Percentiles rank a stretch among this genome's conserved stretches.
Evolutionary conservation across 306 rosid species (phyloP).

Genomic region (Hippophae gyantsensis): DNA sequence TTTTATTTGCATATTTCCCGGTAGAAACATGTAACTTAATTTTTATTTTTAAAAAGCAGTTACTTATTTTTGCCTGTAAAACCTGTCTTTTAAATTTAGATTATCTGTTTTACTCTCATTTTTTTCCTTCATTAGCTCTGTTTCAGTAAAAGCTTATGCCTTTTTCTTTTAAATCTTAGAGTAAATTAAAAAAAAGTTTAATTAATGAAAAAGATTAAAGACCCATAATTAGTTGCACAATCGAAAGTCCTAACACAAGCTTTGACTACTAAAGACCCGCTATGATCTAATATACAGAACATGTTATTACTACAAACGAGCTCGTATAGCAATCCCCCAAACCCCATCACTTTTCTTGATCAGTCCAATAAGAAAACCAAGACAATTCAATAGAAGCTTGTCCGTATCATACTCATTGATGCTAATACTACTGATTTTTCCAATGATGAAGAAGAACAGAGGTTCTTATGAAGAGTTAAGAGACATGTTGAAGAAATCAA

Average conservation of each 20-base stretch:
- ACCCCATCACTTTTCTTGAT: neutral
- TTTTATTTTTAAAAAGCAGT: too few species aligned
- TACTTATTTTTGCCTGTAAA: too few species aligned
- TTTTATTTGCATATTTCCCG: too few species aligned
- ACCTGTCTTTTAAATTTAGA: too few species aligned
- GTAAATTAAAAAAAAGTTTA: too few species aligned
- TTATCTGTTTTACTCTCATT: too few species aligned
- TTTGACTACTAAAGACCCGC: neutral
- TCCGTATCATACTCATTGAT: slow-evolving; percentile 61
- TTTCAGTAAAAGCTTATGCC: too few species aligned
- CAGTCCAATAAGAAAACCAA: neutral
- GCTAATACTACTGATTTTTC: slow-evolving; percentile 70
- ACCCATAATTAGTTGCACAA: neutral
- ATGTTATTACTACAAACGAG: slow-evolving; percentile 8
- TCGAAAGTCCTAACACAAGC: neutral
- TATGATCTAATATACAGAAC: slow-evolving; percentile 20
- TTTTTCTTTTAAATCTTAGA: too few species aligned
- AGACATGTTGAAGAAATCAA: slow-evolving; percentile 36
- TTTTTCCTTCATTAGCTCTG: too few species aligned
- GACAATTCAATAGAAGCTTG: slow-evolving; percentile 22
- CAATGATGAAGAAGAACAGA: slow-evolving; percentile 28
- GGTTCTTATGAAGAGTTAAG: slow-evolving; percentile 16
- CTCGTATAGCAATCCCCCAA: neutral
- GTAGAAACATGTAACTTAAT: too few species aligned
- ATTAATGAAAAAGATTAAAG: too few species aligned